Evolutionary conservation across 257 asterid genomes (phyloP), one percentile per base, ranked within the genome.

Genomic region (Solanum gandarillasii): DNA sequence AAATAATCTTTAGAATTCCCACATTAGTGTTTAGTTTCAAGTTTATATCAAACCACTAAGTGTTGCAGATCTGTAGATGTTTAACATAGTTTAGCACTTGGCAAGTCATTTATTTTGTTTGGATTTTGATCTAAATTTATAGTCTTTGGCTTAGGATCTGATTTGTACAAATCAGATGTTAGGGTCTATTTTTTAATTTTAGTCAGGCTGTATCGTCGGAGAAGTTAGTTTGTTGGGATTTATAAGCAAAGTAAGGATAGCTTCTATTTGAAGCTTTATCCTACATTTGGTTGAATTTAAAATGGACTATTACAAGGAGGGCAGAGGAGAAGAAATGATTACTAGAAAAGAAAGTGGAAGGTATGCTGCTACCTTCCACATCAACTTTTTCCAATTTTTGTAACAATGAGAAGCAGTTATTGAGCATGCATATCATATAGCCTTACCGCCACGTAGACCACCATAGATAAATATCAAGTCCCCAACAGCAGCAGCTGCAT

Each of bases 371-470:
- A 73, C 48, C 81, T 34, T 73, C 81, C 82, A 35, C 82, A 12
- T 76, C 34, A 76, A 39, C 58, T n/a, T 38, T 76, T 38, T 38
- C 58, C 83, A 23, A 38, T 38, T 12, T 75, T 38, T 75, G 23
- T 58, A 75, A 75, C 83, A 75, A 23, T 6, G 83, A 23, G 83
- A 75, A 46, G 58, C 41, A 81, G 65, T 9, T 31, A 81, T 79
- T 46, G 39, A 81, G 43, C 34, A 75, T 29, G 67, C 25, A 46
- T 27, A 48, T 81, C 85, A 46, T 81, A 81, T 48, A 73, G 65
- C 67, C 99, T 94, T 93, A 97, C 99, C 99, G 32, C 99, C 99
- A 90, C 99, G 99, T 79, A 97, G 94, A 88, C 99, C 99, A 38
- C 99, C 99, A 74, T 96, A 97, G 90, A 95, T 93, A 92, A 96